Conservation (phyloP, 495 filamentous ascomycete genomes). For the Penicillium psychrofluorescens region DNA sequence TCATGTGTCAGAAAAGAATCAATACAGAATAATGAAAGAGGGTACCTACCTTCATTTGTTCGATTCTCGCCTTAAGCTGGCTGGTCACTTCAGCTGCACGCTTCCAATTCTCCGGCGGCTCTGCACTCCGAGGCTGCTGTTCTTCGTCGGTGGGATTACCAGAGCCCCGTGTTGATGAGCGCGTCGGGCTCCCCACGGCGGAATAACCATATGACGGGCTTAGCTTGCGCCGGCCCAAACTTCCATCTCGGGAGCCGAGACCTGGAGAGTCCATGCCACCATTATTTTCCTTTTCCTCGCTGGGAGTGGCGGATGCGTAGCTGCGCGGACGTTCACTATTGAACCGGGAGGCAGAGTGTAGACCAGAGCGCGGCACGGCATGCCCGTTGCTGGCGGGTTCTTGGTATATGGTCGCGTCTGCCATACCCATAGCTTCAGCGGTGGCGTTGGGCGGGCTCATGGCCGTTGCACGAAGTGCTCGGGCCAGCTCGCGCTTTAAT, state of each 20-base stretch:
- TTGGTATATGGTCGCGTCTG: constrained; percentile 29
- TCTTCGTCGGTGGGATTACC: constrained; percentile 31
- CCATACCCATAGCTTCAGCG: constrained; percentile 27
- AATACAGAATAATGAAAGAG: neutral
- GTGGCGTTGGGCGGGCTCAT: constrained; percentile 30
- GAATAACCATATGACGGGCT: constrained; percentile 44
- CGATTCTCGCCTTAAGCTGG: constrained; percentile 92
- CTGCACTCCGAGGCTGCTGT: constrained; percentile 24
- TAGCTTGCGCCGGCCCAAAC: constrained; percentile 35
- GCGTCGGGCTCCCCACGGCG: constrained; percentile 51
- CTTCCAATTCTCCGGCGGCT: constrained; percentile 90
- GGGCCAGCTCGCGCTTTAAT: constrained; percentile 67
- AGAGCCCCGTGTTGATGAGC: constrained; percentile 31
- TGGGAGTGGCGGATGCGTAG: constrained; percentile 60
- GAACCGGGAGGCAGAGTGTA: constrained; percentile 32
- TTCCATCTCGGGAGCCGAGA: constrained; percentile 23
- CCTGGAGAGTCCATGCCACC: constrained; percentile 34
- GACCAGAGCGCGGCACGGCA: constrained; percentile 23
- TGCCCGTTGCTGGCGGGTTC: constrained; percentile 25
- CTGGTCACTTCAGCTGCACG: constrained; percentile 97
- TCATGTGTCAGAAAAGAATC: neutral
- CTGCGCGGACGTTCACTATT: constrained; percentile 48
- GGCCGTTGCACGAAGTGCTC: constrained; percentile 37
- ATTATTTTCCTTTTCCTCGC: constrained; percentile 75
- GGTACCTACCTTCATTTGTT: constrained; percentile 67